Evolutionary conservation across 2,329 filamentous ascomycete genomes (phyloP), one percentile per base, ranked within the genome.

Genomic region (Juglanconis sp.): DNA sequence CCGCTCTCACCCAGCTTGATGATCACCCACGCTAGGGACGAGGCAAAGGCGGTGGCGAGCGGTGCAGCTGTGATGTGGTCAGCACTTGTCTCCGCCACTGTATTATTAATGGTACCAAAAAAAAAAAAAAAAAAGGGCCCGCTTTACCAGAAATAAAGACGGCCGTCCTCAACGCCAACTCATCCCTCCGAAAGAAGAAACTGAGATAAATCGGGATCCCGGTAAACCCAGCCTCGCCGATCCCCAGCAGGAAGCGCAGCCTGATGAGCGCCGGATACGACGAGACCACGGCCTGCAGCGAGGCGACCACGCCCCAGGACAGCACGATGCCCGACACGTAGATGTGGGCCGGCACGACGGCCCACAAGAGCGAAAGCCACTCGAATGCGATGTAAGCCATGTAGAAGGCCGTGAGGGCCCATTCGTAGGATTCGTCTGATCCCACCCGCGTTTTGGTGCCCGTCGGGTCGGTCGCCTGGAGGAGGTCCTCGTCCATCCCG

Each of bases 101-200:
- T 9, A 24, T 48, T 24, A n/a, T 1, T 24, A 24, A 24, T 13
- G 36, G 24, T 24, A 4, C 15, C 24, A 11, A 46, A 35, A n/a
- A 30, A 15, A 8, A 54, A 32, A 11, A 36, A 5, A 17, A 36
- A 30, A 59, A 24, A 57, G 59, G 50, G 61, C 58, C 38, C 30
- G 5, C 69, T 74, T 52, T 68, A 81, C 79, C 91, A 1, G 91
- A 92, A 57, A 97, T 87, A 74, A 96, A 96, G 1, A 96, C 81
- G 30, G 92, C 93, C 0, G 90, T 95, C 42, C 93, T 81, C 63
- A 95, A 88, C 0, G 93, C 94, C 38, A 97, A 78, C 72, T 98
- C 94, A 49, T 84, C 76, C 40, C 83, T 73, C 67, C 79, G 82
- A 71, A 83, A 88, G 72, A 88, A 88, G 72, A 87, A 87, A 15